These are phyloP conservation scores for Fusarium tricinctum DNA, from an alignment of 2,329 filamentous ascomycete species.

Conservation along the genomic window DNA sequence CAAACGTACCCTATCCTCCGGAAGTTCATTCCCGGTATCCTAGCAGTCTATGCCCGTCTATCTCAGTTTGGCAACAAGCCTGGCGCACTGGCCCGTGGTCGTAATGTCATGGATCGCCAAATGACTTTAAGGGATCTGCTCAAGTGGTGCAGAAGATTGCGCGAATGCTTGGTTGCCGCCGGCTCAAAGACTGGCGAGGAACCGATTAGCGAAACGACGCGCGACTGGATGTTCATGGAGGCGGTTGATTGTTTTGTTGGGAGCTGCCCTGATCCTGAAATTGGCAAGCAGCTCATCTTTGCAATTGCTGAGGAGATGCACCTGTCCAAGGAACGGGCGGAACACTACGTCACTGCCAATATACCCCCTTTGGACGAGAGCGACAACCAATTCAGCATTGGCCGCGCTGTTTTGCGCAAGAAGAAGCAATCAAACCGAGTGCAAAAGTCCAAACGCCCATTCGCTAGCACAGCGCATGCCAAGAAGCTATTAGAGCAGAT, in stretches of 20 bases:
- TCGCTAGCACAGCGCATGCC: slow-evolving; percentile 90
- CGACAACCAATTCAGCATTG: slow-evolving; percentile 71
- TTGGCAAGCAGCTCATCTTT: slow-evolving; percentile 71
- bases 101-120: slow-evolving; percentile 65
- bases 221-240: slow-evolving; percentile 92
- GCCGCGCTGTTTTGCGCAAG: slow-evolving; percentile 74
- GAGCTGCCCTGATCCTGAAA: slow-evolving; percentile 76
- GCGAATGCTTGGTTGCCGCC: slow-evolving; percentile 71
- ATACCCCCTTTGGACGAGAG: slow-evolving; percentile 77
- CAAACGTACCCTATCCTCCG: slow-evolving; percentile 78
- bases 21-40: slow-evolving; percentile 71
- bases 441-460: slow-evolving; percentile 72
- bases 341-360: slow-evolving; percentile 81
- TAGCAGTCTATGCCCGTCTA: slow-evolving; percentile 70
- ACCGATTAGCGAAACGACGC: slow-evolving; percentile 76
- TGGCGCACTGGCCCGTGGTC: slow-evolving; percentile 51
- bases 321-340: slow-evolving; percentile 83
- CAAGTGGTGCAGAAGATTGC: slow-evolving; percentile 88
- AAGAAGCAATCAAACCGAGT: slow-evolving; percentile 64
- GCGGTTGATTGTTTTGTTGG: slow-evolving; percentile 93
- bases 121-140: slow-evolving; percentile 83
- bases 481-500: slow-evolving; percentile 90
- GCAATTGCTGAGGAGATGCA: slow-evolving; percentile 89
- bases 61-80: slow-evolving; percentile 65
- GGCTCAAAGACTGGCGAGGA: slow-evolving; percentile 77